These are phyloP conservation scores for Pichia kluyveri DNA, from an alignment of 805 yeast species.

Conservation along the genomic window DNA sequence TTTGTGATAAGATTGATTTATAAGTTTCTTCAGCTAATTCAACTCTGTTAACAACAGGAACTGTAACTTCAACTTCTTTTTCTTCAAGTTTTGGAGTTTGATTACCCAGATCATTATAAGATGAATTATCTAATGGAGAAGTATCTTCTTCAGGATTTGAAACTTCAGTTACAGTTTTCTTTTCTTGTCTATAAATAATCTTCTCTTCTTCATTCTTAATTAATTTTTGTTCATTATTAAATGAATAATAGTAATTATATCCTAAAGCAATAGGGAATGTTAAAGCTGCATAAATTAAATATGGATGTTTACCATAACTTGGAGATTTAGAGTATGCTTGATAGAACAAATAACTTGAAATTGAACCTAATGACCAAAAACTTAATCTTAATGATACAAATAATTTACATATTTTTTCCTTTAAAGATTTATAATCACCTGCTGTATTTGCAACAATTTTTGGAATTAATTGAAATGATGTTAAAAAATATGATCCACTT, in stretches of 20 bases:
- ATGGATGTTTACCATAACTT: constrained; percentile 55
- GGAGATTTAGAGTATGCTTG: constrained; percentile 53
- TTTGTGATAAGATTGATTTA: constrained; percentile 22
- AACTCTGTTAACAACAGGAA: constrained; percentile 13
- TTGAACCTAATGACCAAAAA: constrained; percentile 31
- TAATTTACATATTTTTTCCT: constrained; percentile 9
- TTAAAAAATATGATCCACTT: constrained; percentile 37
- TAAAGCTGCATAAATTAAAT: constrained; percentile 54
- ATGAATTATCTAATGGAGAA: constrained; percentile 37
- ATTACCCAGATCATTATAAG: constrained; percentile 33
- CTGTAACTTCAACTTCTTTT: constrained; percentile 29
- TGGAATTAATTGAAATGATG: constrained; percentile 13
- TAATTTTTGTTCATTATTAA: constrained; percentile 21
- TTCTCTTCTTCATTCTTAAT: constrained; percentile 12
- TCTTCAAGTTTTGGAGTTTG: constrained; percentile 17
- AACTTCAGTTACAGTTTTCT: constrained; percentile 17
- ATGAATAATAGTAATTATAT: constrained; percentile 19
- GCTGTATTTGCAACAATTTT: constrained; percentile 6
- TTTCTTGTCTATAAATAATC: constrained; percentile 11
- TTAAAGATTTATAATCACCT: constrained; percentile 7
- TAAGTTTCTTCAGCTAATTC: constrained; percentile 33
- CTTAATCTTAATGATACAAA: constrained; percentile 19
- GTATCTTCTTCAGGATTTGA: constrained; percentile 21
- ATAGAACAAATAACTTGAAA: constrained; percentile 43
- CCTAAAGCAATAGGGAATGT: constrained; percentile 39